Evolutionary conservation across 768 basidiomycete species (phyloP).

Genomic region (Heimioporus sp.): DNA sequence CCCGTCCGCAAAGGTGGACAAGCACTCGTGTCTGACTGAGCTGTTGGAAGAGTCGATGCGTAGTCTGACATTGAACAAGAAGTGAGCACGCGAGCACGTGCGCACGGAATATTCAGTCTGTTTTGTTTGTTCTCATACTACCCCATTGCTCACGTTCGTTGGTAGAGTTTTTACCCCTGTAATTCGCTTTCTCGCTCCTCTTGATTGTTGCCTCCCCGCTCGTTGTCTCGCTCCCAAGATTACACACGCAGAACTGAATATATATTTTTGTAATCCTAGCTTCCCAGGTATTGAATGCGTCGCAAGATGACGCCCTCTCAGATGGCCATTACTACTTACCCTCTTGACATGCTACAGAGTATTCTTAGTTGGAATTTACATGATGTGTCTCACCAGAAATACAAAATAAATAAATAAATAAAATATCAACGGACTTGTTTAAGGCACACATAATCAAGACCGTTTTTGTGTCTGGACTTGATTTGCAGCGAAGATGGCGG

Average conservation of each 20-base stretch:
- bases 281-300: background rate
- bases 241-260: conserved; percentile 8
- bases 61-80: conserved; percentile 60
- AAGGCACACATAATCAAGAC: background rate
- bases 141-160: background rate
- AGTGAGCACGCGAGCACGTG: conserved; percentile 18
- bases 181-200: background rate
- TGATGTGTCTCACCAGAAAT: conserved; percentile 1
- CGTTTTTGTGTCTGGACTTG: background rate
- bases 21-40: conserved; percentile 30
- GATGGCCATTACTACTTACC: conserved; percentile 10
- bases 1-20: conserved; percentile 15
- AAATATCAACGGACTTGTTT: conserved; percentile 24
- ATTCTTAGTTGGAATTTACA: conserved; percentile 17
- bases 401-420: background rate
- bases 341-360: conserved; percentile 11
- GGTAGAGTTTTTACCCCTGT: conserved; percentile 13
- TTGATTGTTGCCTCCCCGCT: conserved; percentile 15
- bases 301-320: background rate
- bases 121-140: background rate
- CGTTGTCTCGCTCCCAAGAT: conserved; percentile 1
- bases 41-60: conserved; percentile 69
- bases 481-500: conserved; percentile 43
- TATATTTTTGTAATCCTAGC: conserved; percentile 9
- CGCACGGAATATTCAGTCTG: background rate